phyloP scores from a whole-genome alignment of 495 filamentous ascomycete genomes.

The Chaetomidium leptoderma region DNA sequence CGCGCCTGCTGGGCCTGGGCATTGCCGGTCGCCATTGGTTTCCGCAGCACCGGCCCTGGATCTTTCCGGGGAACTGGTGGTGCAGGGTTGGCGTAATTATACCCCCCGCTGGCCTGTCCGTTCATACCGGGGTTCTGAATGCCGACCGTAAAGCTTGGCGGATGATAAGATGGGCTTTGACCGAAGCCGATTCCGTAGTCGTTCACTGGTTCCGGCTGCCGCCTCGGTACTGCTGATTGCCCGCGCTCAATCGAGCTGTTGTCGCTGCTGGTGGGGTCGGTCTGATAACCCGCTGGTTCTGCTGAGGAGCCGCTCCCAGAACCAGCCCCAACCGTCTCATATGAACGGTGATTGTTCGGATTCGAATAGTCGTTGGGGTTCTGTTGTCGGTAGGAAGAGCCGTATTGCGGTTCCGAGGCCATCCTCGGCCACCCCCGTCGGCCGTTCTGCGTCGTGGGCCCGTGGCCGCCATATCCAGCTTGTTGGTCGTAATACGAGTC shows the following conservation, averaged over 20 bases:
- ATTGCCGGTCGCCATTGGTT: slow-evolving; percentile 31
- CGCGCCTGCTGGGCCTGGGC: slow-evolving; percentile 27
- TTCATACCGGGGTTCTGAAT: slow-evolving; percentile 12
- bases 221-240: slow-evolving; percentile 55
- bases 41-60: slow-evolving; percentile 28
- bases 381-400: slow-evolving; percentile 26
- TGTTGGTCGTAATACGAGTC: slow-evolving; percentile 51
- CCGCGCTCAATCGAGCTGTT: slow-evolving; percentile 83
- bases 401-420: slow-evolving; percentile 40
- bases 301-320: slow-evolving; percentile 65
- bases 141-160: slow-evolving; percentile 35
- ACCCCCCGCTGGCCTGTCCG: slow-evolving; percentile 8
- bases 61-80: slow-evolving; percentile 44
- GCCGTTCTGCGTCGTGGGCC: slow-evolving; percentile 31
- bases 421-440: slow-evolving; percentile 48
- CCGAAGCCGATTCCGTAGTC: slow-evolving; percentile 48
- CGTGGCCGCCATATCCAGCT: slow-evolving; percentile 31
- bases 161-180: slow-evolving; percentile 33
- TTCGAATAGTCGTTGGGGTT: slow-evolving; percentile 56
- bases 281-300: slow-evolving; percentile 73
- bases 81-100: slow-evolving; percentile 19
- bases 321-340: slow-evolving; percentile 74
- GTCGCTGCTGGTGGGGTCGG: slow-evolving; percentile 79
- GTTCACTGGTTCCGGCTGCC: slow-evolving; percentile 39
- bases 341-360: slow-evolving; percentile 68